Percentiles rank a stretch among this genome's conserved stretches.
Conservation (phyloP, 192 early-diverging fungal species). For the Phlyctochytrium planicorne region DNA sequence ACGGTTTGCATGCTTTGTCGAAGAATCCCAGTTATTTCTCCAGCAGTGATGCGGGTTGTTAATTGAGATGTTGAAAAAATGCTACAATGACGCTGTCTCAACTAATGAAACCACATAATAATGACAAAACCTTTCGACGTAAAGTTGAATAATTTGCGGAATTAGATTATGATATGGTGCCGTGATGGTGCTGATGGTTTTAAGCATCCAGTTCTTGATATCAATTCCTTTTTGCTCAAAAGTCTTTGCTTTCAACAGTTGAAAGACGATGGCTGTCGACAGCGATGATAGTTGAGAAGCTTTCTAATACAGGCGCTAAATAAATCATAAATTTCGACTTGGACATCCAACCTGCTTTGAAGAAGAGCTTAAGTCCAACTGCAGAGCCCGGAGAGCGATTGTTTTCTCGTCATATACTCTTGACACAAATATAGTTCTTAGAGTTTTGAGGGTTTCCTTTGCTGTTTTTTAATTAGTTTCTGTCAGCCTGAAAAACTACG, state of each 20-base stretch:
- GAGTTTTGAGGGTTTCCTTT: too few species aligned
- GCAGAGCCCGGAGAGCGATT: conserved; percentile 20
- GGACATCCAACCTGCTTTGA: not conserved
- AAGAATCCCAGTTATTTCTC: not conserved
- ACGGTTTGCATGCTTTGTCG: not conserved
- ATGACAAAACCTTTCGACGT: conserved; percentile 16
- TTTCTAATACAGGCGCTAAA: not conserved
- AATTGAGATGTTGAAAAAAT: not conserved
- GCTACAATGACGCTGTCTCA: too few species aligned
- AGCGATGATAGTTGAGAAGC: not conserved
- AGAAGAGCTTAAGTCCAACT: not conserved
- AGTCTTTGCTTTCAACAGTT: conserved; percentile 23
- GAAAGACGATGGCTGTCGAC: conserved; percentile 17
- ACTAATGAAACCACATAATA: too few species aligned
- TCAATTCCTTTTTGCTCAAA: conserved; percentile 13
- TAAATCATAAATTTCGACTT: not conserved
- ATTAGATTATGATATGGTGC: conserved; percentile 11
- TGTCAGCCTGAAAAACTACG: too few species aligned
- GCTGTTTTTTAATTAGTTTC: too few species aligned
- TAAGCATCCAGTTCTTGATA: conserved; percentile 21
- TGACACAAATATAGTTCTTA: conserved; percentile 13
- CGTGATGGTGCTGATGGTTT: not conserved
- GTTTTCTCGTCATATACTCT: conserved; percentile 7
- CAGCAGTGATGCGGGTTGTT: not conserved
- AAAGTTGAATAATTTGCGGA: conserved; percentile 15